phyloP scores from a whole-genome alignment of 2,329 filamentous ascomycete genomes.

The Diaporthe citriasiana region DNA sequence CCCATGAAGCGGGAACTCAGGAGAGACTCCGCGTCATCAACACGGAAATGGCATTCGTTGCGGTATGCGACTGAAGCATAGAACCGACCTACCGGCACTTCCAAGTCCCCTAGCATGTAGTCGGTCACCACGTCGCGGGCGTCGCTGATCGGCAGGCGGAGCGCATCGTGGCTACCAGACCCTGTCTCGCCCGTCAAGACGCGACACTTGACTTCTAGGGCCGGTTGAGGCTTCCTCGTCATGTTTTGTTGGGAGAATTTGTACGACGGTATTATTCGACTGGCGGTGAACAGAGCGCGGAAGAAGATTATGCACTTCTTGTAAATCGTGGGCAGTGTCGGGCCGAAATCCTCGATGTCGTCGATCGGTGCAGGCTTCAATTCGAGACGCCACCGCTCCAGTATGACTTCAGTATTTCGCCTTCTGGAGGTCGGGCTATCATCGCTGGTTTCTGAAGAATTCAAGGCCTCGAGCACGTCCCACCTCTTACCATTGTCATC shows the following conservation, averaged over 20 bases:
- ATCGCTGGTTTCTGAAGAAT: conserved; percentile 70
- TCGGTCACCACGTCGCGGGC: conserved; percentile 77
- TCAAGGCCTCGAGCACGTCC: conserved; percentile 90
- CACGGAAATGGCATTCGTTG: conserved; percentile 88
- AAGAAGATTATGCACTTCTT: conserved; percentile 98
- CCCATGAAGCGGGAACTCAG: conserved; percentile 95
- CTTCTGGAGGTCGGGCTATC: conserved; percentile 58
- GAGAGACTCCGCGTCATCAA: conserved; percentile 91
- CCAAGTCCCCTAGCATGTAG: conserved; percentile 85
- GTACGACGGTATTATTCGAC: conserved; percentile 87
- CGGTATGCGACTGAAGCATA: conserved; percentile 87
- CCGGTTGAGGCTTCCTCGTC: conserved; percentile 76
- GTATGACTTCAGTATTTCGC: conserved; percentile 79
- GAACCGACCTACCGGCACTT: conserved; percentile 88
- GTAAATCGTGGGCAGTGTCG: conserved; percentile 86
- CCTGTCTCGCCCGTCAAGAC: conserved; percentile 75
- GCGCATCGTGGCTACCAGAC: conserved; percentile 73
- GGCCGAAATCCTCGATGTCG: conserved; percentile 69
- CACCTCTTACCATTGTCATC: conserved; percentile 93
- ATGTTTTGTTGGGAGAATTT: conserved; percentile 82
- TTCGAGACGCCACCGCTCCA: conserved; percentile 93
- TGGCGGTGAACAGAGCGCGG: conserved; percentile 85
- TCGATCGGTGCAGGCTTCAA: conserved; percentile 73
- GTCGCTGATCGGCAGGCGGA: conserved; percentile 79
- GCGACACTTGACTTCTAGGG: conserved; percentile 84